Percentiles rank a stretch among this genome's conserved stretches.
Evolutionary conservation across 2,329 filamentous ascomycete genomes (phyloP).

Genomic region (Myriosclerotinia scirpicola): DNA sequence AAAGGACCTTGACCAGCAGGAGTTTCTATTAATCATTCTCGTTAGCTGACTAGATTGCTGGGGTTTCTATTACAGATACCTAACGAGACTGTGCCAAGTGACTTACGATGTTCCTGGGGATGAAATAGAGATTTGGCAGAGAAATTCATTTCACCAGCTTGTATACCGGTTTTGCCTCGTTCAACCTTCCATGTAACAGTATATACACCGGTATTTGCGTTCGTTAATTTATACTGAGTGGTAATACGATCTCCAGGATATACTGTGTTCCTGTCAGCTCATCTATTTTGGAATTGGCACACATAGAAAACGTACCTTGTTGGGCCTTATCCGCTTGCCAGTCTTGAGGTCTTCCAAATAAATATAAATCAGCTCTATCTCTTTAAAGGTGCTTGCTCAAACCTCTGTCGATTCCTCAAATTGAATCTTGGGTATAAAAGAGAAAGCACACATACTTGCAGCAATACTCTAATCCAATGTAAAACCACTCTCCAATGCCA

Average conservation of each 20-base stretch:
- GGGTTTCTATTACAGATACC: too few species aligned
- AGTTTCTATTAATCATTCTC: neutral
- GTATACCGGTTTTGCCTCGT: neutral
- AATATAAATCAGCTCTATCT: neutral
- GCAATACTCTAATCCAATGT: conserved; percentile 15
- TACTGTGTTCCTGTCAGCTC: neutral
- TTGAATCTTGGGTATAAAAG: neutral
- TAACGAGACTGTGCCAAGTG: neutral
- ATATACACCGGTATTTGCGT: neutral
- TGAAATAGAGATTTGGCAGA: neutral
- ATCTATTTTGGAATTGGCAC: too few species aligned
- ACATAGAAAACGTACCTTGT: neutral
- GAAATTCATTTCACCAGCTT: neutral
- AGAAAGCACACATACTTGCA: conserved; percentile 1
- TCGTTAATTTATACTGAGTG: neutral
- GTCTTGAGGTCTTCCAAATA: neutral
- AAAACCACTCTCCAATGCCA: conserved; percentile 12
- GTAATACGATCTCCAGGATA: conserved; percentile 8
- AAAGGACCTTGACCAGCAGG: conserved; percentile 3
- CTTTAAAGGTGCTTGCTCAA: neutral
- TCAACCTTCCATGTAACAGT: conserved; percentile 6
- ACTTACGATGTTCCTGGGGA: conserved; percentile 7
- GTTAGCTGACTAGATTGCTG: neutral
- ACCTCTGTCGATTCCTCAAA: neutral
- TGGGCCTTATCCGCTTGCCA: conserved; percentile 3